Conservation (phyloP, 257 asterid genomes). For the Penstemon davidsonii region DNA sequence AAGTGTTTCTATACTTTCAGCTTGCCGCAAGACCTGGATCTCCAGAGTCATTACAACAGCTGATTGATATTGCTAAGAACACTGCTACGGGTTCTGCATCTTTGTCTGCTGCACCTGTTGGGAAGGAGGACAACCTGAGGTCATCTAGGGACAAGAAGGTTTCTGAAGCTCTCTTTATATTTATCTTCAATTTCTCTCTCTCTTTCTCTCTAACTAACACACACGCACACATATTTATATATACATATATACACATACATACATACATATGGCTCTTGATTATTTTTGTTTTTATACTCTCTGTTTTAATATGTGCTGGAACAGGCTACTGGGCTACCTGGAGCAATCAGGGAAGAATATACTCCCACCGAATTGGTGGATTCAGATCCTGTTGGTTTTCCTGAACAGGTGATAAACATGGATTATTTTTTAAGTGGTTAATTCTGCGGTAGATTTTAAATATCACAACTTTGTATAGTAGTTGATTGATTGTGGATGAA, state of each 20-base stretch:
- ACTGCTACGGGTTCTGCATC: conserved; percentile 52
- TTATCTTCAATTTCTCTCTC: background rate
- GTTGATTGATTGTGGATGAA: background rate
- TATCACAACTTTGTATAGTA: conserved; percentile 8
- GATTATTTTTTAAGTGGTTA: background rate
- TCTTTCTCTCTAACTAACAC: background rate
- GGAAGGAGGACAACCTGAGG: conserved; percentile 61
- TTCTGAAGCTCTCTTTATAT: background rate
- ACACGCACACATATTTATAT: background rate
- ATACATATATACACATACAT: conserved; percentile 10
- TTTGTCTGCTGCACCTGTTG: conserved; percentile 51
- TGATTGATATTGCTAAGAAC: conserved; percentile 93
- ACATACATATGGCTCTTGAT: background rate
- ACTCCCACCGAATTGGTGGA: conserved; percentile 51
- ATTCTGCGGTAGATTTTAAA: background rate
- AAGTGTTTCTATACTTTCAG: conserved; percentile 43
- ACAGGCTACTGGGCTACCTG: conserved; percentile 59
- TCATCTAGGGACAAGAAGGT: conserved; percentile 83
- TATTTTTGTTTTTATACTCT: background rate
- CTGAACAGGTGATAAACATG: conserved; percentile 59
- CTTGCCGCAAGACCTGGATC: conserved; percentile 97
- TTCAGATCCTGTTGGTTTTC: conserved; percentile 75
- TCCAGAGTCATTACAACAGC: conserved; percentile 86
- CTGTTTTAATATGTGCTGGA: conserved; percentile 23
- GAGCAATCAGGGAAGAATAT: conserved; percentile 58